These are phyloP conservation scores for Protomyces arabidopsidicola DNA, from an alignment of 1,139 yeast genomes.

Conservation along the genomic window DNA sequence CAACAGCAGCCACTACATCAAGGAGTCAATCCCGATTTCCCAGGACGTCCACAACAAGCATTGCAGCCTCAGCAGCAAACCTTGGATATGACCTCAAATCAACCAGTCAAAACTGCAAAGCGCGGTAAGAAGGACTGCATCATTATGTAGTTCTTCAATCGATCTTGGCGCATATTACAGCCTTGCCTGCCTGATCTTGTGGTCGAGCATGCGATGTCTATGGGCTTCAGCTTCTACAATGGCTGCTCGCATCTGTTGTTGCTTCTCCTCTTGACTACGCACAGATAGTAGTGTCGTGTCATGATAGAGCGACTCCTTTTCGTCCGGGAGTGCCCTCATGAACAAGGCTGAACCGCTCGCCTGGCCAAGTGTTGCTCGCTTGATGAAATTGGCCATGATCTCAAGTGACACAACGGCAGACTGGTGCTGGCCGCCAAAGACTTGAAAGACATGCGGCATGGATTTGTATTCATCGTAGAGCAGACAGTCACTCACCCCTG, in stretches of 20 bases:
- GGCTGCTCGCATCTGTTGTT: not conserved
- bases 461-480: slow-evolving; percentile 17
- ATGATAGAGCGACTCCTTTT: not conserved
- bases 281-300: not conserved
- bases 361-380: not conserved
- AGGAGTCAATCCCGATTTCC: not conserved
- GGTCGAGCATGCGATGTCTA: not conserved
- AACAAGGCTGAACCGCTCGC: not conserved
- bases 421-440: not conserved
- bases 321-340: not conserved
- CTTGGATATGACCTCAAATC: too few species aligned
- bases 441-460: slow-evolving; percentile 28
- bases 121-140: not conserved
- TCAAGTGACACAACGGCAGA: slow-evolving; percentile 5
- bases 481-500: slow-evolving; percentile 7
- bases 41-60: not conserved
- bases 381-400: slow-evolving; percentile 12
- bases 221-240: not conserved
- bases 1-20: not conserved
- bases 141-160: not conserved
- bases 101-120: not conserved
- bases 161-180: not conserved
- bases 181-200: not conserved
- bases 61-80: not conserved
- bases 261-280: not conserved